Percentiles rank a stretch among this genome's conserved stretches.
These are phyloP conservation scores for Vigna unguiculata DNA, from an alignment of 306 rosid species.

Conservation along the genomic window DNA sequence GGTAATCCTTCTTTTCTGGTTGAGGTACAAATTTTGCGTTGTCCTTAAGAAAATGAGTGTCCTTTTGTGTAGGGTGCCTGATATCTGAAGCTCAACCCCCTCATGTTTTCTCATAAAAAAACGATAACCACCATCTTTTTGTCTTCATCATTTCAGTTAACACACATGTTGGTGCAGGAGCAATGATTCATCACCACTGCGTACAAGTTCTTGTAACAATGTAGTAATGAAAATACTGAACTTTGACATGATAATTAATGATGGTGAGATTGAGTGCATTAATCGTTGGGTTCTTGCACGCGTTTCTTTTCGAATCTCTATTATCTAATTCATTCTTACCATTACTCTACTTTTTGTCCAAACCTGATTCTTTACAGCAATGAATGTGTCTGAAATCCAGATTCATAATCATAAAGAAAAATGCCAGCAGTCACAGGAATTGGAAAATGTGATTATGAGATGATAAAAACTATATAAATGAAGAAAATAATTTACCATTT, in stretches of 20 bases:
- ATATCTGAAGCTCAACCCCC: no score
- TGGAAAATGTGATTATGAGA: neutral
- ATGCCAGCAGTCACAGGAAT: neutral
- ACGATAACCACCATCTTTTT: conserved; percentile 3
- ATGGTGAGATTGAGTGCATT: neutral
- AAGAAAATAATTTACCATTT: no score
- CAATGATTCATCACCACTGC: neutral
- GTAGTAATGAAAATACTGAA: neutral
- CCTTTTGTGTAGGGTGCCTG: conserved; percentile 23
- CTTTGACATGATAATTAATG: neutral
- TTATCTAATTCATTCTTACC: neutral
- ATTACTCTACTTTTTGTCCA: neutral
- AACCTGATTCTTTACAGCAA: neutral
- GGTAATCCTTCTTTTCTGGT: neutral
- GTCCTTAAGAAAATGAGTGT: conserved; percentile 38
- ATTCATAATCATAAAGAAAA: neutral
- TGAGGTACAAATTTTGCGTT: conserved; percentile 43
- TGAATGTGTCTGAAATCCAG: neutral
- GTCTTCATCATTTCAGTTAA: conserved; percentile 16
- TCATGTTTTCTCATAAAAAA: no score
- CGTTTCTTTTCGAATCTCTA: neutral
- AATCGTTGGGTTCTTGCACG: neutral
- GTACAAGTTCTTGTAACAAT: no score
- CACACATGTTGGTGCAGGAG: neutral
- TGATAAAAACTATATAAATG: neutral